Evolutionary conservation across 306 rosid genomes (phyloP).

Genomic region (Casuarina equisetifolia): DNA sequence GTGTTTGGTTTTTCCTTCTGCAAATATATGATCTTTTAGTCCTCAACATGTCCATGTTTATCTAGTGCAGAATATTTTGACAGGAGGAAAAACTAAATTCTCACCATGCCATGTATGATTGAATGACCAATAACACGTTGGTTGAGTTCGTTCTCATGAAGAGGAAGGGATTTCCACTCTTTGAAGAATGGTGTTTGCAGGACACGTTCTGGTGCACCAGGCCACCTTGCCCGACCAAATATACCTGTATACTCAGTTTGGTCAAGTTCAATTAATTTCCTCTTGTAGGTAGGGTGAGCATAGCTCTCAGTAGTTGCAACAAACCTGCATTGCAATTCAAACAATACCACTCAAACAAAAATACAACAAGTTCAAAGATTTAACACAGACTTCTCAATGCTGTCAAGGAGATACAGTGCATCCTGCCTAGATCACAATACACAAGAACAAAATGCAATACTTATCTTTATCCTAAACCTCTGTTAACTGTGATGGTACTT

Average conservation of each 20-base stretch:
- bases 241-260: constrained; percentile 67
- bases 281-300: constrained; percentile 82
- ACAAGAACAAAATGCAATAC: too few species aligned
- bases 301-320: constrained; percentile 80
- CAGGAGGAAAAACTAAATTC: constrained; percentile 9
- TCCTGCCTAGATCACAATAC: background rate
- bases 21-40: too few species aligned
- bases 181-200: constrained; percentile 67
- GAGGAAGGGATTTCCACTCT: constrained; percentile 67
- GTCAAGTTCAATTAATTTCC: constrained; percentile 59
- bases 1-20: too few species aligned
- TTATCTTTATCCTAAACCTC: too few species aligned
- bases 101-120: constrained; percentile 69
- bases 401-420: background rate
- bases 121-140: constrained; percentile 71
- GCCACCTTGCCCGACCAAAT: constrained; percentile 90
- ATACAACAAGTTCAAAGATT: background rate
- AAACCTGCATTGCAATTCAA: constrained; percentile 51
- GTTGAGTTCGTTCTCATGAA: constrained; percentile 55
- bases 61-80: background rate
- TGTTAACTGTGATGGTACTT: too few species aligned
- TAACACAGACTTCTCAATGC: background rate
- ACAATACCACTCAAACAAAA: background rate
- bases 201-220: constrained; percentile 72
- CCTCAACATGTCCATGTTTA: too few species aligned